Evolutionary conservation across 306 rosid species (phyloP).

Genomic region (Astragalus glycyphyllos): DNA sequence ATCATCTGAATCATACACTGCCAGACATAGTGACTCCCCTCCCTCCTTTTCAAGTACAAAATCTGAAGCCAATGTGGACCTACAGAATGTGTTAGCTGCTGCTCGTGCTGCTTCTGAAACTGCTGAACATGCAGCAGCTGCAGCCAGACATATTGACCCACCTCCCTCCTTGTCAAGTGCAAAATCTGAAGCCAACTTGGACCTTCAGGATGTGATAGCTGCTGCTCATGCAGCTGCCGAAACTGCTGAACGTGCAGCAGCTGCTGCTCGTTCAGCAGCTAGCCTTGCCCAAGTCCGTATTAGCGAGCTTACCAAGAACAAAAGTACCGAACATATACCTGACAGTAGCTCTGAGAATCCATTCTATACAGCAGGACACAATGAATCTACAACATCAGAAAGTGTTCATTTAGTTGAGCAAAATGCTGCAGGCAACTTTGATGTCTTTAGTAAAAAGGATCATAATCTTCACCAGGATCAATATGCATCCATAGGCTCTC

Average conservation of each 20-base stretch:
- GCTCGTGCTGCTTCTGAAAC: constrained; percentile 94
- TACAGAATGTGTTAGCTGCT: constrained; percentile 90
- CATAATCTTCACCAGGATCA: constrained; percentile 46
- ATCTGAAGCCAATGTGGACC: constrained; percentile 59
- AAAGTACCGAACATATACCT: constrained; percentile 48
- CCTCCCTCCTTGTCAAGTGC: constrained; percentile 53
- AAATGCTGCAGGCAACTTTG: constrained; percentile 43
- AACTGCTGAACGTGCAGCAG: constrained; percentile 88
- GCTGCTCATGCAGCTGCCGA: constrained; percentile 98
- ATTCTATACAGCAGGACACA: constrained; percentile 51
- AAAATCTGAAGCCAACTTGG: constrained; percentile 55
- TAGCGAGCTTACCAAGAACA: constrained; percentile 70
- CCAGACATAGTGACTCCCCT: constrained; percentile 44
- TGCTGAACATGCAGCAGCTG: constrained; percentile 91
- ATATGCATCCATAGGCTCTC: constrained; percentile 46
- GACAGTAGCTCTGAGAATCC: constrained; percentile 64
- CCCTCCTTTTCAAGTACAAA: constrained; percentile 53
- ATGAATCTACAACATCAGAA: constrained; percentile 44
- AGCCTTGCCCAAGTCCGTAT: constrained; percentile 83
- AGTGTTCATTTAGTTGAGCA: constrained; percentile 40
- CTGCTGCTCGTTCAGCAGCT: constrained; percentile 92
- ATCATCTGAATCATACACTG: constrained; percentile 57
- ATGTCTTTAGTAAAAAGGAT: constrained; percentile 22
- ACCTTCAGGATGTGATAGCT: constrained; percentile 87
- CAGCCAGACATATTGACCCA: constrained; percentile 52